Conservation (phyloP, 2,329 filamentous ascomycete genomes). For the Mollisiaceae sp. region DNA sequence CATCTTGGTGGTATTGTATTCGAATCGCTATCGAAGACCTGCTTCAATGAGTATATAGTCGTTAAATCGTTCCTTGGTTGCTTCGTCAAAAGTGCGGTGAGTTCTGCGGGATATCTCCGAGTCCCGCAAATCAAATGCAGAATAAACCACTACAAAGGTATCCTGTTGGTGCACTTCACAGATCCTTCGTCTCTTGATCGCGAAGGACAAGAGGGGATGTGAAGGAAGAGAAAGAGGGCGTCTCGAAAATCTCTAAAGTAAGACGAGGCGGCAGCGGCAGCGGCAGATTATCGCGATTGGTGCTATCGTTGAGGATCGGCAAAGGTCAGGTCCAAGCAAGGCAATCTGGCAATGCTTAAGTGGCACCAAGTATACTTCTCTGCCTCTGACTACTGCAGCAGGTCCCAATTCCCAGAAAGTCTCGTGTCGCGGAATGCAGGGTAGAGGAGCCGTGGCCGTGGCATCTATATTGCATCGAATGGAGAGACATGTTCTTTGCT, state of each 20-base stretch:
- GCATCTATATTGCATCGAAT: slow-evolving; percentile 2
- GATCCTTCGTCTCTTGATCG: slow-evolving; percentile 18
- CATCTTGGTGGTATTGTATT: slow-evolving; percentile 34
- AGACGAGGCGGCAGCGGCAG: slow-evolving; percentile 24
- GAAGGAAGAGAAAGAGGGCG: slow-evolving; percentile 9
- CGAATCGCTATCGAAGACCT: slow-evolving; percentile 33
- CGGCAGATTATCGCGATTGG: slow-evolving; percentile 35
- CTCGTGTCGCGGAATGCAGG: slow-evolving; percentile 24
- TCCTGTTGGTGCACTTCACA: slow-evolving; percentile 3
- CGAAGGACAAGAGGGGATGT: slow-evolving; percentile 18
- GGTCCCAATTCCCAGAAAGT: neutral
- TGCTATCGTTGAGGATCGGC: slow-evolving; percentile 20
- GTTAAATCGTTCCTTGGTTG: slow-evolving; percentile 12
- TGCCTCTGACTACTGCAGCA: slow-evolving; percentile 16
- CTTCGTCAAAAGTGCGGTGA: slow-evolving; percentile 27
- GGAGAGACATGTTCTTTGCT: slow-evolving; percentile 18
- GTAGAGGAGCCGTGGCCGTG: slow-evolving; percentile 8
- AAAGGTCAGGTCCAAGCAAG: slow-evolving; percentile 29
- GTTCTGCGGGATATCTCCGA: slow-evolving; percentile 20
- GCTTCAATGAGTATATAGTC: slow-evolving; percentile 28
- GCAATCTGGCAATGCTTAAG: slow-evolving; percentile 28
- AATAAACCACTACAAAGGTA: slow-evolving; percentile 14
- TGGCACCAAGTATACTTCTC: slow-evolving; percentile 30
- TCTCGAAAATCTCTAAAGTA: slow-evolving; percentile 13
- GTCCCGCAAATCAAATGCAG: slow-evolving; percentile 22